Base-by-base conservation (phyloP, 2,329 filamentous ascomycete species). In the Neopestalotiopsis sp. region DNA sequence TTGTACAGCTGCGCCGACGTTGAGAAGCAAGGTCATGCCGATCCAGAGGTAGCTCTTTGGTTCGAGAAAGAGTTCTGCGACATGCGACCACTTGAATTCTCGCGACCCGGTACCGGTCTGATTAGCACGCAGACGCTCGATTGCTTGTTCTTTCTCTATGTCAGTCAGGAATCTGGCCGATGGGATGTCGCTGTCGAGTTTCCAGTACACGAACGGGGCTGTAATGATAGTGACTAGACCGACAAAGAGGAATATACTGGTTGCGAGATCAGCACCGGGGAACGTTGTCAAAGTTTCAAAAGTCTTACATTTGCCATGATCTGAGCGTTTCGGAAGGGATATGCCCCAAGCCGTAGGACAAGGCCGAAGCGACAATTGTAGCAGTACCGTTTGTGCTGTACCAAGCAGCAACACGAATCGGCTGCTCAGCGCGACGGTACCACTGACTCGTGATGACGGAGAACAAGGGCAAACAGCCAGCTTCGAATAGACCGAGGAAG, bases 41-140 rank as follows among this genome's bases (percentile, higher is more conserved):
- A 91, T 81, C 82, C 89, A 92, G 4, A 92, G 82, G 74, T 88
- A 87, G 0, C 83, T 86, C 76, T 88, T 87, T 17, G 82, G 80
- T 67, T 88, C 86, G 0, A 83, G 68, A 3, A 82, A 72, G 0
- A 81, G 77, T 67, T 87, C 84, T 30, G 86, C 82, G 1, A 92
- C 80, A 70, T 95, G 92, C 17, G 85, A 83, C 79, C 85, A 82
- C 71, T 92, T 91, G 77, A 91, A 92, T 67, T 92, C 85, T 74
- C 89, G 88, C 69, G 89, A 91, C 1, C 90, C 90, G n/a, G 91
- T 90, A 1, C 92, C 92, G 63, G 92, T 92, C 75, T 93, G 88
- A 74, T 95, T 94, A 24, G 88, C 83, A 0, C 91, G 84, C 5
- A 94, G 88, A 0, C 92, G 86, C 71, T 93, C 92, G 40, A 94